Evolutionary conservation across 371 early-diverging fungal genomes (phyloP).

Genomic region (Chytridium lagenaria): DNA sequence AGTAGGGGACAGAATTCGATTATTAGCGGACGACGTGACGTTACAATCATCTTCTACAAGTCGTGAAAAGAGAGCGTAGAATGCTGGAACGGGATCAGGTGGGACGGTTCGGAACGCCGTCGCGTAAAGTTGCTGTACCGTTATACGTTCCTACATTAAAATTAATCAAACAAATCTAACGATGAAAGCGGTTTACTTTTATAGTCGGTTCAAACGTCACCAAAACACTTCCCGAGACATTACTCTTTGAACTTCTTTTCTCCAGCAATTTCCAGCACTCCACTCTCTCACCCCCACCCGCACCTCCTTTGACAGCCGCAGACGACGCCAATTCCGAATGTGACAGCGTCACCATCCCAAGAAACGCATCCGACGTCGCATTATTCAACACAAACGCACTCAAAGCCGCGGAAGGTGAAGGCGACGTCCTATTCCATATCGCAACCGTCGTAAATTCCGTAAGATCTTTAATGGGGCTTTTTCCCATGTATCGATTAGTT

Average conservation of each 20-base stretch:
- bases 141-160: not conserved
- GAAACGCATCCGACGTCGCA: conserved; percentile 36
- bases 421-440: conserved; percentile 43
- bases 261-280: conserved; percentile 26
- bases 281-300: not conserved
- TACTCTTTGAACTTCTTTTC: conserved; percentile 40
- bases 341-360: conserved; percentile 38
- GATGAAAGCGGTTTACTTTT: too few relatives aligned
- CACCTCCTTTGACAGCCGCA: not conserved
- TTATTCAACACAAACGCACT: not conserved
- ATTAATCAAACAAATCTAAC: not conserved
- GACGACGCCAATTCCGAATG: not conserved
- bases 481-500: too few relatives aligned
- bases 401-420: not conserved
- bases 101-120: conserved; percentile 36
- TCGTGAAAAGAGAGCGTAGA: not conserved
- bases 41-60: not conserved
- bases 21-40: not conserved
- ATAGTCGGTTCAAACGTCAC: conserved; percentile 17
- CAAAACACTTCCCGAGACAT: conserved; percentile 38
- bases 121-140: not conserved
- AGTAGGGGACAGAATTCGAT: not conserved
- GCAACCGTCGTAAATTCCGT: conserved; percentile 28
- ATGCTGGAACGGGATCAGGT: conserved; percentile 33
- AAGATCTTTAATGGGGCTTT: conserved; percentile 15